phyloP scores from a whole-genome alignment of 2,329 filamentous ascomycete genomes.

The Torrubiella hemipterigena region DNA sequence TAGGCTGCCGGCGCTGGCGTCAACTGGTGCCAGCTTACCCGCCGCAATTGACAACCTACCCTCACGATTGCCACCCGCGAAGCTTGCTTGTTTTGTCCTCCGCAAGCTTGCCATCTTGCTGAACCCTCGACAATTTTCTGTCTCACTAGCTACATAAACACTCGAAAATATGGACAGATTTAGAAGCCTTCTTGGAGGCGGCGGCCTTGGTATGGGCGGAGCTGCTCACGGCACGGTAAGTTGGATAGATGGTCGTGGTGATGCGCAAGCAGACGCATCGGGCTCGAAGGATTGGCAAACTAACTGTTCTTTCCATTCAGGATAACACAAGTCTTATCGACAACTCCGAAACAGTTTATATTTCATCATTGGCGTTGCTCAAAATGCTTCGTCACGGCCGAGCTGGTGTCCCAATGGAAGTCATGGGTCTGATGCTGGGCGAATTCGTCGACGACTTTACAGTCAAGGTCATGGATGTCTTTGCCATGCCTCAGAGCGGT shows the following conservation, averaged over 20 bases:
- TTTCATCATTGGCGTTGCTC: slow-evolving; percentile 88
- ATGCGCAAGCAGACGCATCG: background rate
- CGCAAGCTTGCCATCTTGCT: too few species aligned
- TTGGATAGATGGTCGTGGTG: background rate
- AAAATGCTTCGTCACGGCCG: slow-evolving; percentile 98
- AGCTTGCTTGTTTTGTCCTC: background rate
- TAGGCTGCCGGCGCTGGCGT: background rate
- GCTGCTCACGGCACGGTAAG: slow-evolving; percentile 27
- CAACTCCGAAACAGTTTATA: slow-evolving; percentile 98
- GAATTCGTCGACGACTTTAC: slow-evolving; percentile 99
- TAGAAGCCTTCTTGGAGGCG: slow-evolving; percentile 74
- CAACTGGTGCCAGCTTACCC: background rate
- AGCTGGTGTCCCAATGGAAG: slow-evolving; percentile 98
- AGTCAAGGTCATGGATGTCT: slow-evolving; percentile 94
- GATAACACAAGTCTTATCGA: slow-evolving; percentile 89
- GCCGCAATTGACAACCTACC: background rate
- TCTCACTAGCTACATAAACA: background rate
- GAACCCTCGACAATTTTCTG: background rate
- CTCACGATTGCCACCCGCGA: background rate
- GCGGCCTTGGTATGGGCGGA: slow-evolving; percentile 49
- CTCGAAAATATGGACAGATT: slow-evolving; percentile 68
- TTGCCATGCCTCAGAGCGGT: slow-evolving; percentile 98
- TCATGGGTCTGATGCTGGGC: slow-evolving; percentile 98
- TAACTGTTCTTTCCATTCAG: slow-evolving; percentile 34
- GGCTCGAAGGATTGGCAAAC: slow-evolving; percentile 7